Conservation (phyloP, 805 yeast genomes). For the Naumovozyma castellii region DNA sequence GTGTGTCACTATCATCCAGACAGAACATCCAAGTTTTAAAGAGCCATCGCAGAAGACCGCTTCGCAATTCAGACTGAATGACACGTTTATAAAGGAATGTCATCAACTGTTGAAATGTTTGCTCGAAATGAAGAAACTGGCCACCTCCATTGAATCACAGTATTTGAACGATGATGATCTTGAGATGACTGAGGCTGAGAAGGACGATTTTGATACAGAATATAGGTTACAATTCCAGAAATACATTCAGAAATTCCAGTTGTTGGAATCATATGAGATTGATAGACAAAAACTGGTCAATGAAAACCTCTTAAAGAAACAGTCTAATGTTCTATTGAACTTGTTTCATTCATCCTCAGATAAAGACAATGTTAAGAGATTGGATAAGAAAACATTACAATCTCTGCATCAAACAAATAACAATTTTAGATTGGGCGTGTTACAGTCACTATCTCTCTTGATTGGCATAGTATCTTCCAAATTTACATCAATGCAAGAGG, state of each 20-base stretch:
- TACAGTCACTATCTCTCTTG: slow-evolving; percentile 39
- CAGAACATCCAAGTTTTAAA: slow-evolving; percentile 2
- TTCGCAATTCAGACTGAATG: slow-evolving; percentile 9
- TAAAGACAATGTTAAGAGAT: slow-evolving; percentile 19
- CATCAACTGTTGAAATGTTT: slow-evolving; percentile 21
- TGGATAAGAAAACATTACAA: slow-evolving; percentile 30
- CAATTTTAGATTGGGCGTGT: slow-evolving; percentile 39
- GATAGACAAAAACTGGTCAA: slow-evolving; percentile 31
- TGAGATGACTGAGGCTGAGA: slow-evolving; percentile 37
- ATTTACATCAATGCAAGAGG: slow-evolving; percentile 42
- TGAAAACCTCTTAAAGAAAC: slow-evolving; percentile 9
- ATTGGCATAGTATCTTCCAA: slow-evolving; percentile 35
- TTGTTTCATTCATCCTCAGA: slow-evolving; percentile 4
- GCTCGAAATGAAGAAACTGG: slow-evolving; percentile 22
- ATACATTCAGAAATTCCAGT: slow-evolving; percentile 41
- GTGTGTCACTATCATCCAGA: slow-evolving; percentile 22
- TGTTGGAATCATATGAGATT: slow-evolving; percentile 43
- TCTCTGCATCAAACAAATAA: slow-evolving; percentile 33
- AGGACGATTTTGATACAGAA: slow-evolving; percentile 48
- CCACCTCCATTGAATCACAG: slow-evolving; percentile 19
- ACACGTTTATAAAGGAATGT: slow-evolving; percentile 27
- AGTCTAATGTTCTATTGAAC: not conserved
- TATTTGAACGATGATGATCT: slow-evolving; percentile 20
- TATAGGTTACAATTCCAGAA: slow-evolving; percentile 43
- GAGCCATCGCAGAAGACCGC: slow-evolving; percentile 1